Evolutionary conservation across 148 eudicot species (phyloP).

Genomic region (Simmondsia chinensis): DNA sequence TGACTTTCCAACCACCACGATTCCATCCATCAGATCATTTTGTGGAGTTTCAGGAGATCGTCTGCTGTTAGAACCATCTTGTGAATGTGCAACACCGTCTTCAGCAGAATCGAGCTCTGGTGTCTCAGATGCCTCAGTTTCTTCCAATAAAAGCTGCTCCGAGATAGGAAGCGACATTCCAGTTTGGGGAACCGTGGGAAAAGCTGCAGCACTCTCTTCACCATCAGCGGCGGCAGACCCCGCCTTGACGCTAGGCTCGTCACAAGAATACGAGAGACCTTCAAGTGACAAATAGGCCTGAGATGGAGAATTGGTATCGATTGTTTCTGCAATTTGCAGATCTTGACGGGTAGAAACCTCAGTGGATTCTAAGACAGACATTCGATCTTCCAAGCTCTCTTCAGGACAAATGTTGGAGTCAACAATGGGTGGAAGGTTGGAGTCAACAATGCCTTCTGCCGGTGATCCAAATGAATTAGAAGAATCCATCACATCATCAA

Average conservation of each 20-base stretch:
- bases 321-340: conserved; percentile 12
- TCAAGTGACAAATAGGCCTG: conserved; percentile 14
- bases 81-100: conserved; percentile 3
- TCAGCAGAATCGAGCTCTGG: conserved; percentile 1
- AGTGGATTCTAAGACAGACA: conserved; percentile 5
- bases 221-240: conserved; percentile 5
- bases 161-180: neutral
- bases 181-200: neutral
- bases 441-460: conserved; percentile 7
- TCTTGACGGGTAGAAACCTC: conserved; percentile 8
- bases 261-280: conserved; percentile 8
- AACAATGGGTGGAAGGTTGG: neutral
- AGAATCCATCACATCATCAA: conserved; percentile 6
- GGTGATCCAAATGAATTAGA: conserved; percentile 12
- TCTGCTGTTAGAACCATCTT: neutral
- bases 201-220: conserved; percentile 7
- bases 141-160: conserved; percentile 4
- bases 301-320: conserved; percentile 12
- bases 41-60: neutral
- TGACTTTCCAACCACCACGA: neutral
- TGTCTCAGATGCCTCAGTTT: conserved; percentile 1
- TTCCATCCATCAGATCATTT: neutral
- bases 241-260: conserved; percentile 11
- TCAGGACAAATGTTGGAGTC: conserved; percentile 3
- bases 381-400: conserved; percentile 12